These are phyloP conservation scores for Trichoderma asperelloides DNA, from an alignment of 495 filamentous ascomycete species.

Conservation along the genomic window DNA sequence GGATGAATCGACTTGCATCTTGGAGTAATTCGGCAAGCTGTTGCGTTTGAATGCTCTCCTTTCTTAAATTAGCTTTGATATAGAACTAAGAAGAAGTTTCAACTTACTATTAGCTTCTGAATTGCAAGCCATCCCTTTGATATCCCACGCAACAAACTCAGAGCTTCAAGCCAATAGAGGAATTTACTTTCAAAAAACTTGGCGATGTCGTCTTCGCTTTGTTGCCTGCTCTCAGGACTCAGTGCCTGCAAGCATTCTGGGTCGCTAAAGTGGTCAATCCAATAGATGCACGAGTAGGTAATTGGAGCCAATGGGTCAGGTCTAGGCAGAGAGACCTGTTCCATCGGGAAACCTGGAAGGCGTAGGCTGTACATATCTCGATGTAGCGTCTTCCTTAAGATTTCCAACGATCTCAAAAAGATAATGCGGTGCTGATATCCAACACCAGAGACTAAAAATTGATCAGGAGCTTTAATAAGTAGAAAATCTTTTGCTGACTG, in stretches of 20 bases:
- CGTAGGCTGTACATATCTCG: conserved; percentile 15
- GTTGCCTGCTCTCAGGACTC: neutral
- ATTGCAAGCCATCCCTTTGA: conserved; percentile 6
- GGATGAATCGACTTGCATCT: conserved; percentile 16
- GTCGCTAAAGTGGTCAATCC: conserved; percentile 24
- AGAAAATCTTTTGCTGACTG: conserved; percentile 38
- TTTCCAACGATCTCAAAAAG: conserved; percentile 20
- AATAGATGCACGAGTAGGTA: conserved; percentile 30
- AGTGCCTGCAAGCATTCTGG: neutral
- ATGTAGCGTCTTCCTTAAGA: conserved; percentile 13
- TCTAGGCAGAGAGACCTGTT: conserved; percentile 11
- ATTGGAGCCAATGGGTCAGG: conserved; percentile 23
- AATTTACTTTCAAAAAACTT: conserved; percentile 5
- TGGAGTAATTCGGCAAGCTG: conserved; percentile 7
- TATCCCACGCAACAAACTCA: neutral
- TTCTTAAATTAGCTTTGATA: neutral
- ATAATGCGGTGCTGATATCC: conserved; percentile 20
- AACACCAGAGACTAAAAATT: conserved; percentile 16
- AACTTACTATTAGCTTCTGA: neutral
- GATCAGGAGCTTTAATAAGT: neutral
- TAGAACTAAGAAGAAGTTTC: neutral
- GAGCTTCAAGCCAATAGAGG: conserved; percentile 12
- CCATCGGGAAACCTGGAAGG: neutral
- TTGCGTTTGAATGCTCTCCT: neutral
- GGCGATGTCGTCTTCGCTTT: neutral